These are phyloP conservation scores for Psophocarpus tetragonolobus DNA, from an alignment of 306 rosid genomes.

Conservation along the genomic window DNA sequence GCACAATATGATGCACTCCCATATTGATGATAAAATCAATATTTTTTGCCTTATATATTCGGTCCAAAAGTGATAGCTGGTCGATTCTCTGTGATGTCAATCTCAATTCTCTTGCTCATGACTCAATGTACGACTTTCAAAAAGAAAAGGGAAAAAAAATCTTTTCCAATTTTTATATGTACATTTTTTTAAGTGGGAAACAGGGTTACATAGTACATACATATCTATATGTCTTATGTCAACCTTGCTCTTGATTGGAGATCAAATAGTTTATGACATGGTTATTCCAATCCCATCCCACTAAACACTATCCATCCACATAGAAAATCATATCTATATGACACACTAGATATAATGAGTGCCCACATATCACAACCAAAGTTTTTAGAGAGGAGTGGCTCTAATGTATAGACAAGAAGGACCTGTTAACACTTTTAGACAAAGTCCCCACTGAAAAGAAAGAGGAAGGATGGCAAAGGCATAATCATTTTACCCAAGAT, in stretches of 20 bases:
- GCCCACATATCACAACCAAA: constrained; percentile 47
- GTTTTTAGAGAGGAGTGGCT: constrained; percentile 44
- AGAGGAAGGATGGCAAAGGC: constrained; percentile 32
- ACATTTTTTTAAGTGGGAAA: constrained; percentile 14
- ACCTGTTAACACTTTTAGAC: constrained; percentile 52
- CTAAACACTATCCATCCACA: constrained; percentile 34
- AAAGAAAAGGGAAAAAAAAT: constrained; percentile 26
- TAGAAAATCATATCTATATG: constrained; percentile 33
- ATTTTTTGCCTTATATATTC: constrained; percentile 35
- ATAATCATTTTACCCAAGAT: constrained; percentile 51
- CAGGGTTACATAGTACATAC: constrained; percentile 46
- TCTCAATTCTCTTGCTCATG: constrained; percentile 47
- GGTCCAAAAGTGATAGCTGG: constrained; percentile 54
- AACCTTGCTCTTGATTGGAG: constrained; percentile 35
- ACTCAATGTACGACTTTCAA: constrained; percentile 45
- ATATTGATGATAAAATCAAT: constrained; percentile 53
- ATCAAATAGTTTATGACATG: constrained; percentile 34
- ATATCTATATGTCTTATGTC: constrained; percentile 42
- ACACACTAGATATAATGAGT: constrained; percentile 41
- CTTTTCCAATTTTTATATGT: not conserved
- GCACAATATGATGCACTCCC: constrained; percentile 51
- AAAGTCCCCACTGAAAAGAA: constrained; percentile 51
- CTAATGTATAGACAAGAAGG: constrained; percentile 54
- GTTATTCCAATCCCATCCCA: constrained; percentile 38
- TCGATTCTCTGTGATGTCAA: constrained; percentile 52